Base-by-base conservation (phyloP, 108 stramenopile genomes). In the Poteriospumella lacustris region DNA sequence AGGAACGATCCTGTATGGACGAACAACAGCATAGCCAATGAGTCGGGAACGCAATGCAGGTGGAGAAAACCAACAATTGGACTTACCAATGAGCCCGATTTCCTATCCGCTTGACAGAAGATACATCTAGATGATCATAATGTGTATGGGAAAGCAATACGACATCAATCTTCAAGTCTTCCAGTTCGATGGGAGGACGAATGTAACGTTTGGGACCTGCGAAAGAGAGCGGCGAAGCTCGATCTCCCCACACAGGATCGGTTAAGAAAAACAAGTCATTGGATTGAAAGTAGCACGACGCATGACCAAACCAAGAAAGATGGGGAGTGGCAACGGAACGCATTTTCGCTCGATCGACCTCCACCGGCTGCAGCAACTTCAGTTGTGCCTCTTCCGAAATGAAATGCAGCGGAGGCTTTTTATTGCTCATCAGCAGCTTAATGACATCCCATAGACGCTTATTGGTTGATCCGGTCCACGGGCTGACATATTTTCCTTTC, bases 1-100 rank as follows among this genome's bases (percentile, higher is more conserved):
- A 0, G 93, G 93, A 5, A 92, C 92, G 12, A 91, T 76, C 91
- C 90, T 91, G 42, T 70, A 75, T 34, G 36, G 31, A 34, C 3
- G 24, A 56, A 24, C 15, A 56, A 56, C 52, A 56, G 24, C 24
- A n/a, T n/a, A n/a, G n/a, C n/a, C n/a, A n/a, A n/a, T n/a, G n/a
- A n/a, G n/a, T n/a, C n/a, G 15, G 24, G 19, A 56, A 56, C 52
- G 15, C 28, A 3, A 64, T 64, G 15, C 60, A 12, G 5, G 28
- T 26, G 31, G 9, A 34, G 60, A 64, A 64, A 64, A 64, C 9
- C 5, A 26, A 34, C 36, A 34, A 26, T 64, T 3, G 36, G 5
- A 83, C 79, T 19, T 58, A 19, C 82, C 84, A 80, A 15, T 56
- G 44, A 12, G 84, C 77, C 12, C 15, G 39, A 28, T 85, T 41